These are phyloP conservation scores for Myriosclerotinia scirpicola DNA, from an alignment of 2,329 filamentous ascomycete genomes.

Conservation along the genomic window DNA sequence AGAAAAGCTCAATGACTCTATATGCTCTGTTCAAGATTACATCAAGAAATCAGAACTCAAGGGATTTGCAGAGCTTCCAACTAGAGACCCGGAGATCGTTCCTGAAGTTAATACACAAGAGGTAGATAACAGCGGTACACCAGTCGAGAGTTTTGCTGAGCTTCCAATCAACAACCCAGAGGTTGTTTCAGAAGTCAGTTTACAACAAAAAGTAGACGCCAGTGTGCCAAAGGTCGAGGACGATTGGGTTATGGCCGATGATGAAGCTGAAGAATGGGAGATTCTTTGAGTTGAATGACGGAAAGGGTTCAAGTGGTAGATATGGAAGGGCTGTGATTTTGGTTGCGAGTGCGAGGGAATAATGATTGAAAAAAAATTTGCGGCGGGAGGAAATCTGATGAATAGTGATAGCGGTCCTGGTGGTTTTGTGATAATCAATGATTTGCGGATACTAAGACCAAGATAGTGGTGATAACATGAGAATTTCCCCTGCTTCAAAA, in stretches of 20 bases:
- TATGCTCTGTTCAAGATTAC: too few species aligned
- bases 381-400: neutral
- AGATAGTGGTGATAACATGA: neutral
- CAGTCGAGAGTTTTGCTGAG: too few species aligned
- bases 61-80: too few species aligned
- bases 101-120: too few species aligned
- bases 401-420: neutral
- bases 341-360: neutral
- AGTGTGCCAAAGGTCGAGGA: neutral
- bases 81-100: too few species aligned
- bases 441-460: neutral
- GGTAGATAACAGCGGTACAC: too few species aligned
- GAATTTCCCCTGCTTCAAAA: neutral
- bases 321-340: neutral
- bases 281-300: neutral
- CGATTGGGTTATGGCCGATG: neutral
- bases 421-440: neutral
- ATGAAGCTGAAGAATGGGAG: conserved; percentile 4
- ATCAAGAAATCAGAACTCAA: too few species aligned
- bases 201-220: neutral
- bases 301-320: neutral
- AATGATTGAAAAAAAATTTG: neutral
- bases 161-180: too few species aligned
- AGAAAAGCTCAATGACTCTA: too few species aligned
- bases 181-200: rapidly evolving